phyloP scores from a whole-genome alignment of 2,329 filamentous ascomycete genomes.

The Pseudodiploospora longispora region DNA sequence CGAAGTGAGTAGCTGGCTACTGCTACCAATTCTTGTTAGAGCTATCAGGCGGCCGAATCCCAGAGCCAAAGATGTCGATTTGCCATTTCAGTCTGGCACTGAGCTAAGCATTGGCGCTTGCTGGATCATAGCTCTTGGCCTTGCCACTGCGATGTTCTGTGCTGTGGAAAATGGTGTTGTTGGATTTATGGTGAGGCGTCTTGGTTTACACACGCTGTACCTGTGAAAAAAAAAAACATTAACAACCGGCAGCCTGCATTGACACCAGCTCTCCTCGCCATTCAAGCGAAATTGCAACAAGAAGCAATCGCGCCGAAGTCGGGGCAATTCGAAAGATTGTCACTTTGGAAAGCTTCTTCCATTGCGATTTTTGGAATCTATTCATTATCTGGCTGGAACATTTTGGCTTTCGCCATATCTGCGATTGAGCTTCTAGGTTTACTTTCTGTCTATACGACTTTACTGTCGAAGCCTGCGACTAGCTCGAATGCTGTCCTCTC shows the following conservation, averaged over 20 bases:
- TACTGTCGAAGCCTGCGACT: background rate
- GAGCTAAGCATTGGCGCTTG: too few relatives aligned
- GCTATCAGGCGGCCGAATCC: too few relatives aligned
- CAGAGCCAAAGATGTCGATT: too few relatives aligned
- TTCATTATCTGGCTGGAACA: constrained; percentile 20
- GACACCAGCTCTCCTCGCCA: constrained; percentile 15
- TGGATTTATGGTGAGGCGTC: constrained; percentile 8
- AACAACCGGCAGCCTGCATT: constrained; percentile 13
- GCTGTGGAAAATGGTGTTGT: constrained; percentile 11
- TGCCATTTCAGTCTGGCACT: too few relatives aligned
- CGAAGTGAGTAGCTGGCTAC: too few relatives aligned
- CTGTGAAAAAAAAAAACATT: background rate
- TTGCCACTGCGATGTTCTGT: constrained; percentile 9
- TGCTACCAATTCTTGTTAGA: too few relatives aligned
- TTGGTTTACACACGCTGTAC: too few relatives aligned
- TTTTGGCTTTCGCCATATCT: constrained; percentile 1
- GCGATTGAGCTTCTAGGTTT: too few relatives aligned
- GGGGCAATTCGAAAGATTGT: background rate
- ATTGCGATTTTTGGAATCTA: constrained; percentile 6
- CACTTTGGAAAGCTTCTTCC: background rate
- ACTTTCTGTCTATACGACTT: background rate
- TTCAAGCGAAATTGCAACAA: constrained; percentile 4
- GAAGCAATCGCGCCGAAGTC: background rate
- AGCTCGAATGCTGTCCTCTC: background rate
- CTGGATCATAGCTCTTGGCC: constrained; percentile 9